These are phyloP conservation scores for Torulaspora maleeae DNA, from an alignment of 805 yeast species.

Conservation along the genomic window DNA sequence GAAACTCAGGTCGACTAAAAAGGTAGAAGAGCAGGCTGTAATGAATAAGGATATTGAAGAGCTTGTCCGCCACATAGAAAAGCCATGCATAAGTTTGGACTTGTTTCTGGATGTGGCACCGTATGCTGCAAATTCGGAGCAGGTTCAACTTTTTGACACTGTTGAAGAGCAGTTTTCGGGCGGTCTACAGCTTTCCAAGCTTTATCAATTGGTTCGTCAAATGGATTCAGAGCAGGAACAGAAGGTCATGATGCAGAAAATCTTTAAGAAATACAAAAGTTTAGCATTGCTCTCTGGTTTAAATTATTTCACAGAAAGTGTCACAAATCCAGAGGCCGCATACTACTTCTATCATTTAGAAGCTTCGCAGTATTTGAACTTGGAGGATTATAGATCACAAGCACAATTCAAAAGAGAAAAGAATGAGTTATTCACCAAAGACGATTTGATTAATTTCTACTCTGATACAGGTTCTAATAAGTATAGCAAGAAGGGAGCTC, in stretches of 20 bases:
- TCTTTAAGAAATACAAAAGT: conserved; percentile 28
- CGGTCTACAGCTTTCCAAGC: conserved; percentile 18
- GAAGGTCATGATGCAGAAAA: conserved; percentile 20
- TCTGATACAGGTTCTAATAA: conserved; percentile 31
- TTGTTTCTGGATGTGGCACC: conserved; percentile 27
- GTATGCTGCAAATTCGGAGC: conserved; percentile 11
- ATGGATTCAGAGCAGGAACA: conserved; percentile 14
- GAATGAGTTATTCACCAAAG: conserved; percentile 21
- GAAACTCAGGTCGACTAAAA: conserved; percentile 31
- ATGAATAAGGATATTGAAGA: conserved; percentile 23
- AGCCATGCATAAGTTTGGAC: conserved; percentile 27
- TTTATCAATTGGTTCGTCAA: conserved; percentile 18
- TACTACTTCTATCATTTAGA: conserved; percentile 32
- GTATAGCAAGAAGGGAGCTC: conserved; percentile 30
- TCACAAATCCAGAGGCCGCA: conserved; percentile 15
- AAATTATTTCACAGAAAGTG: conserved; percentile 25
- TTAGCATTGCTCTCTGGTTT: conserved; percentile 33
- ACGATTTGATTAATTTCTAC: conserved; percentile 32
- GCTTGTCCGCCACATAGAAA: conserved; percentile 19
- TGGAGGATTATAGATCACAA: conserved; percentile 29
- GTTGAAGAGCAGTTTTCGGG: conserved; percentile 25
- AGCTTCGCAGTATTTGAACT: conserved; percentile 28
- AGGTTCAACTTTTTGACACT: conserved; percentile 18
- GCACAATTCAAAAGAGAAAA: conserved; percentile 19
- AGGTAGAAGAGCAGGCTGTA: conserved; percentile 25